Evolutionary conservation across 2,329 filamentous ascomycete genomes (phyloP), one percentile per base, ranked within the genome.

Genomic region (Hysterium pulicare): DNA sequence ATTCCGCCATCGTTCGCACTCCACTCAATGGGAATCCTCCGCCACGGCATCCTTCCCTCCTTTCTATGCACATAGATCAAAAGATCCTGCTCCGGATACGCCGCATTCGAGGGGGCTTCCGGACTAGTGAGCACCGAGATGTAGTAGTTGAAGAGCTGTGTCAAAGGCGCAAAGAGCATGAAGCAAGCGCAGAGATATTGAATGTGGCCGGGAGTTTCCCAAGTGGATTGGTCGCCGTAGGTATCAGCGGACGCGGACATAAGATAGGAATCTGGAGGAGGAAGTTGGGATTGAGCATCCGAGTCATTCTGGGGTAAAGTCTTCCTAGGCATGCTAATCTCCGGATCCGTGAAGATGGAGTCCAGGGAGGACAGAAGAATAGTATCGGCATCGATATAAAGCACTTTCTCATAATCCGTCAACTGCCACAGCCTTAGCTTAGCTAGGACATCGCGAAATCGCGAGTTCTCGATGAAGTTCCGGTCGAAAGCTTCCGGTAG

Each of bases 391-490:
- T 67, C 64, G 5, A 67, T 42, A 50, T 65, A 66, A 34, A 50
- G 49, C 24, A 67, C 54, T 17, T 44, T 44, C 13, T 64, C 61
- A 45, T 59, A 67, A 24, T 62, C 53, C 2, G 49, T 58, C n/a
- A 66, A 46, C 42, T 66, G 48, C 54, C 55, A 66, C 3, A 67
- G 51, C n/a, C 59, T 50, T 4, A 67, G 50, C 44, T 67, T 67
- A 8, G 58, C 52, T 38, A 65, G 44, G 16, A 64, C 58, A 32
- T 61, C 50, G 31, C 51, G 44, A 55, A 62, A 67, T 2, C 47
- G 34, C 3, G 39, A 42, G 24, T 38, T 40, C 15, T 22, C 17
- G 30, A 45, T 41, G 13, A 40, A 45, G 15, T 34, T 10, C 30
- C 38, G 38, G 36, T 48, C 38, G 37, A 48, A 48, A 15, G 35